Evolutionary conservation across 2,329 filamentous ascomycete species (phyloP), one percentile per base, ranked within the genome.

Genomic region (Colletotrichum eleusines): DNA sequence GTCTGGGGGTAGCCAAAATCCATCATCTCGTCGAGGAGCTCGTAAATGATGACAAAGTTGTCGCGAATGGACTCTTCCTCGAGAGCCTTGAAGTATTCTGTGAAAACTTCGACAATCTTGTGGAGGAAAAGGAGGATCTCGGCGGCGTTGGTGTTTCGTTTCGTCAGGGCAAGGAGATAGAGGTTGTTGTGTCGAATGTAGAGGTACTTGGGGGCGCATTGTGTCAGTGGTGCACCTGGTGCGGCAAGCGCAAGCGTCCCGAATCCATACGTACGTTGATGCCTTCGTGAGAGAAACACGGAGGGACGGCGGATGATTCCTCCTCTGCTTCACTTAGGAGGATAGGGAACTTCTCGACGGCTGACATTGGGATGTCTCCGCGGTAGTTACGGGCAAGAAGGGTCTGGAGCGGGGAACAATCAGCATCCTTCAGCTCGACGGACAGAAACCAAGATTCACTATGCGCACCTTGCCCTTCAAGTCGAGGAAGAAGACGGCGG

Each of bases 121-220:
- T 99, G 96, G 66, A 99, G 88, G 87, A 99, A 99, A 61, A 99
- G 91, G 57, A 99, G 90, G 76, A 99, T 98, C 84, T 99, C 96
- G 84, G 96, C 94, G 75, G 96, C 96, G 86, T 99, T 99, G 77
- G 94, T 97, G 84, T 99, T 99, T 81, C 95, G 93, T 88, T 99
- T 99, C 69, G 96, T 99, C 72, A 99, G 87, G 73, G 96, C 96
- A 77, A 99, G 93, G 75, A 99, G 92, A 84, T 98, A 99, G 76
- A 99, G 92, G 84, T 99, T 99, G 85, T 97, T 98, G 84, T 99
- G 96, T 79, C 95, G 92, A 83, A 99, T 99, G 84, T 99, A 99
- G 79, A 99, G 93, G 83, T 98, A 99, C 93, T 97, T 97, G 46
- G 16, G 9, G 33, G 26, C 33, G 53, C 38, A 26, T 16, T 64